These are phyloP conservation scores for Diaporthe vexans DNA, from an alignment of 2,329 filamentous ascomycete genomes.

Conservation along the genomic window DNA sequence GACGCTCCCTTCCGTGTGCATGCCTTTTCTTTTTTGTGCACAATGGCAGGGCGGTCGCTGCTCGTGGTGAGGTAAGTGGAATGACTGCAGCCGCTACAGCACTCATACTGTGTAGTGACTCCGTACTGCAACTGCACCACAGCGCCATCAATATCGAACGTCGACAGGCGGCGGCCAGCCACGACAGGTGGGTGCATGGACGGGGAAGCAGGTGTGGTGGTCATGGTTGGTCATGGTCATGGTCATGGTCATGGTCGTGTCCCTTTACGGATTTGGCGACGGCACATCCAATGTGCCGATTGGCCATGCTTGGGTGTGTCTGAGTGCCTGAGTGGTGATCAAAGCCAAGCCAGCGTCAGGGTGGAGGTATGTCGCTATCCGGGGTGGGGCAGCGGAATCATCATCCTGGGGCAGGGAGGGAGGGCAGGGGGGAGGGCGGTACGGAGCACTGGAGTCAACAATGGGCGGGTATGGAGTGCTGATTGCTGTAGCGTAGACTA, in stretches of 20 bases:
- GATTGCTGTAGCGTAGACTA: not conserved
- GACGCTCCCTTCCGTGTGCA: not conserved
- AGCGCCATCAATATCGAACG: constrained; percentile 3
- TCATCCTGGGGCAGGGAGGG: constrained; percentile 8
- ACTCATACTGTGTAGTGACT: not conserved
- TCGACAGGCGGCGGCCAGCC: not conserved
- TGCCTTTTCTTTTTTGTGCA: not conserved
- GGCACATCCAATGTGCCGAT: constrained; percentile 7
- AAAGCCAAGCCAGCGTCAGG: constrained; percentile 14
- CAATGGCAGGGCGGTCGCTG: not conserved
- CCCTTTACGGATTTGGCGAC: constrained; percentile 2
- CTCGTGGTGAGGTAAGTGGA: not conserved
- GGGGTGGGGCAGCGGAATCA: constrained; percentile 34
- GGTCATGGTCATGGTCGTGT: not conserved
- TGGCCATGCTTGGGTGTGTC: not conserved
- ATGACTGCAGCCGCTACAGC: constrained; percentile 12
- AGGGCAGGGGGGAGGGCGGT: constrained; percentile 13
- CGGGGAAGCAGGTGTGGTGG: not conserved
- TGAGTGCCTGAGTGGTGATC: not conserved
- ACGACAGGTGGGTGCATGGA: constrained; percentile 23
- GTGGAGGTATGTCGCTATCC: constrained; percentile 37
- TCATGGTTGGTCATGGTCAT: not conserved
- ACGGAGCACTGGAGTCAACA: not conserved
- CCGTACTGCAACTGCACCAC: not conserved
- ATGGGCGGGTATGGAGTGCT: not conserved